These are phyloP conservation scores for Pulveroboletus sp. DNA, from an alignment of 768 basidiomycete species.

Conservation along the genomic window DNA sequence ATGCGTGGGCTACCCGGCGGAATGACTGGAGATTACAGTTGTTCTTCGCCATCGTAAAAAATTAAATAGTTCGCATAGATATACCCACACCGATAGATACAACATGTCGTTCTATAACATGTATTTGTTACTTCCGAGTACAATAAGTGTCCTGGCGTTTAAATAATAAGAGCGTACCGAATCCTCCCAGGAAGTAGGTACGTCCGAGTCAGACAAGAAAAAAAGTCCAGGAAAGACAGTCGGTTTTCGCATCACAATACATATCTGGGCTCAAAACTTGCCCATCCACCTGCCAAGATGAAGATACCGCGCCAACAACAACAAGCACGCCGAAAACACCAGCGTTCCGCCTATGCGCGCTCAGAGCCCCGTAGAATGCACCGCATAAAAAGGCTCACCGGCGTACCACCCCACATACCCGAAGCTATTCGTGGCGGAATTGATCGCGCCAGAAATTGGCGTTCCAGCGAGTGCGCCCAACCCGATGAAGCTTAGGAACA, in stretches of 20 bases:
- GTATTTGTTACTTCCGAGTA: too few species aligned
- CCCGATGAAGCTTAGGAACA: slow-evolving; percentile 59
- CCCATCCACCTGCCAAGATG: slow-evolving; percentile 39
- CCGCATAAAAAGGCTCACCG: slow-evolving; percentile 11
- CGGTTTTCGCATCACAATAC: background rate
- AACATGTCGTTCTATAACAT: too few species aligned
- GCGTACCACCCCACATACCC: slow-evolving; percentile 39
- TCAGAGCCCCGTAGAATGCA: background rate
- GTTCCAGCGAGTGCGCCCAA: slow-evolving; percentile 66
- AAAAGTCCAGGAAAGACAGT: background rate
- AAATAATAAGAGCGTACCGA: too few species aligned
- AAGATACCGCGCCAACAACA: slow-evolving; percentile 40
- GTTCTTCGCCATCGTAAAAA: too few species aligned
- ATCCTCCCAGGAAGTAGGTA: too few species aligned
- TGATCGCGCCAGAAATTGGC: slow-evolving; percentile 73
- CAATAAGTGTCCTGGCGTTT: background rate
- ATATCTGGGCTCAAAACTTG: slow-evolving; percentile 33
- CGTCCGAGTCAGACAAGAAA: background rate
- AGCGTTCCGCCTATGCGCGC: slow-evolving; percentile 33
- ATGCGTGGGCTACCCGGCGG: too few species aligned
- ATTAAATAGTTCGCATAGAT: too few species aligned
- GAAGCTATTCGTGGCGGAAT: slow-evolving; percentile 47
- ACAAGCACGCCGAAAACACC: slow-evolving; percentile 39
- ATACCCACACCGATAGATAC: too few species aligned
- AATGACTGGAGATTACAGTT: too few species aligned